phyloP scores from a whole-genome alignment of 345 rosid genomes.

The Salix udensis region DNA sequence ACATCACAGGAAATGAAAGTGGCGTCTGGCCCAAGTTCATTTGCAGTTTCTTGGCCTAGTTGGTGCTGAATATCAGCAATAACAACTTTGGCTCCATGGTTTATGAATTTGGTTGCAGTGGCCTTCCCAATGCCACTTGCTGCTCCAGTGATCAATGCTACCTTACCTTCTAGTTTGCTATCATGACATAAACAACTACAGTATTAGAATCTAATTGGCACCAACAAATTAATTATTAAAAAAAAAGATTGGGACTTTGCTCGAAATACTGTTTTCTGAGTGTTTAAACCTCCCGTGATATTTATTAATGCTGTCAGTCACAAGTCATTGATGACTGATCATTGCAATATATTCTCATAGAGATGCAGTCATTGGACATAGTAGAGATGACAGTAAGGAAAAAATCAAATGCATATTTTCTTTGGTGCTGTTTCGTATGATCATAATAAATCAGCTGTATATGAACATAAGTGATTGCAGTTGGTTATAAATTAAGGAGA shows the following conservation, averaged over 20 bases:
- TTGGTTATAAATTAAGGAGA: too few species aligned
- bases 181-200: neutral
- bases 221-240: neutral
- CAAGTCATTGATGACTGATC: too few species aligned
- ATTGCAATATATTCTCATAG: too few species aligned
- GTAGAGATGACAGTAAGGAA: too few species aligned
- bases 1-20: slow-evolving; percentile 60
- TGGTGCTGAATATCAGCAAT: slow-evolving; percentile 65
- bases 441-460: too few species aligned
- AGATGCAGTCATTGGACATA: too few species aligned
- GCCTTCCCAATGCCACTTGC: slow-evolving; percentile 87
- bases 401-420: too few species aligned
- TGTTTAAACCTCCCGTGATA: too few species aligned
- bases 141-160: slow-evolving; percentile 83
- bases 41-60: slow-evolving; percentile 47
- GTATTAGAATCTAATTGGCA: neutral
- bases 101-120: slow-evolving; percentile 59
- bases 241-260: too few species aligned
- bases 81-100: slow-evolving; percentile 74
- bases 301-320: too few species aligned
- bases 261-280: neutral
- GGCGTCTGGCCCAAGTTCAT: slow-evolving; percentile 62
- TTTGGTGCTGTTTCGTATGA: too few species aligned
- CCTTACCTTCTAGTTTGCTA: slow-evolving; percentile 78
- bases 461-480: too few species aligned